Evolutionary conservation across 1,139 yeast species (phyloP).

Genomic region (Saccharomyces hybrid): DNA sequence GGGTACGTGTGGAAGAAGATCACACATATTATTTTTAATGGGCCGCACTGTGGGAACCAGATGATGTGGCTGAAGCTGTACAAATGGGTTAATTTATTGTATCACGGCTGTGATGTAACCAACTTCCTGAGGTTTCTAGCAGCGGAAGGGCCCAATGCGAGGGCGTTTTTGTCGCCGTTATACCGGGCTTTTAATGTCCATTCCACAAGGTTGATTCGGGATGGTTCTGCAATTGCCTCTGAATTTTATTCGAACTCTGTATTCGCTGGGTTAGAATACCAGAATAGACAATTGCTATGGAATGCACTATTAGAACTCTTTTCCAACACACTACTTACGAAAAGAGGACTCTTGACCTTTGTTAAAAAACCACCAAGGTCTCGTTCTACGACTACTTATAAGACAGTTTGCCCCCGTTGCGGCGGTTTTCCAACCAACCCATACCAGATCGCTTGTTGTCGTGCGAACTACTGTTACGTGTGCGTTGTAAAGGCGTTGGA

Average conservation of each 20-base stretch:
- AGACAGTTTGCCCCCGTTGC: conserved; percentile 14
- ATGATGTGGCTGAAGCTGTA: conserved; percentile 6
- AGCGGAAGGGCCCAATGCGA: conserved; percentile 2
- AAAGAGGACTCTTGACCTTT: conserved; percentile 8
- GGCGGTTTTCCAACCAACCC: conserved; percentile 21
- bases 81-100: conserved; percentile 5
- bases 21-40: conserved; percentile 8
- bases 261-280: conserved; percentile 20
- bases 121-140: conserved; percentile 13
- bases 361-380: conserved; percentile 1
- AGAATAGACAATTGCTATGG: conserved; percentile 28
- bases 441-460: conserved; percentile 18
- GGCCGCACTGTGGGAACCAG: not conserved
- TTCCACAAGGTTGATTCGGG: conserved; percentile 2
- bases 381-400: not conserved
- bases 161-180: conserved; percentile 12
- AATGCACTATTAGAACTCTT: conserved; percentile 26
- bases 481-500: conserved; percentile 19
- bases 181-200: conserved; percentile 14
- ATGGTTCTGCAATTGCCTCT: conserved; percentile 4
- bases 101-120: conserved; percentile 13
- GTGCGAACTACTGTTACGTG: conserved; percentile 18
- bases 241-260: conserved; percentile 18
- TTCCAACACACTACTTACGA: conserved; percentile 16
- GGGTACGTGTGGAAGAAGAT: conserved; percentile 10